Conservation (phyloP, 805 yeast species). For the Allodekkera sacchari region DNA sequence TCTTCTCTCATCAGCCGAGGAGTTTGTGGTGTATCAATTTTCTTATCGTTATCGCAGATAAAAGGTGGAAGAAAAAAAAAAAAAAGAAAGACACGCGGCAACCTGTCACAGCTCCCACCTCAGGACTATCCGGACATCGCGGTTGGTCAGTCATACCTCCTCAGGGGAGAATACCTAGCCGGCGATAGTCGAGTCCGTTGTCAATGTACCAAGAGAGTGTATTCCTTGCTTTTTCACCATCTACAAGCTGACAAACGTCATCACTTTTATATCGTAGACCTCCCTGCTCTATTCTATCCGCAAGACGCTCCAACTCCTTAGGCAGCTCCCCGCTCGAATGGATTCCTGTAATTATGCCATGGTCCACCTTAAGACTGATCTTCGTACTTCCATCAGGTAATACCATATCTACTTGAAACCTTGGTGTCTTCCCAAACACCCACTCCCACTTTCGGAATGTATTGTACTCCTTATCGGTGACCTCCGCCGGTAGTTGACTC, state of each 20-base stretch:
- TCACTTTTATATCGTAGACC: constrained; percentile 15
- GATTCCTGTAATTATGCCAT: constrained; percentile 28
- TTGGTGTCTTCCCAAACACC: constrained; percentile 72
- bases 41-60: no score
- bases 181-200: constrained; percentile 9
- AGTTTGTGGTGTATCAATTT: no score
- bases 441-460: constrained; percentile 58
- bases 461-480: constrained; percentile 28
- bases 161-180: constrained; percentile 7
- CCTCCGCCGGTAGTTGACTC: constrained; percentile 25
- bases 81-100: no score
- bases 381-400: constrained; percentile 26
- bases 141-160: no score
- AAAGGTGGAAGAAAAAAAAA: no score
- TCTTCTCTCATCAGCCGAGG: no score
- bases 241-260: constrained; percentile 8
- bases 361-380: constrained; percentile 39
- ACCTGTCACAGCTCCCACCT: no score
- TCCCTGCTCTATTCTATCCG: constrained; percentile 7
- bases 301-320: constrained; percentile 10
- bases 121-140: no score
- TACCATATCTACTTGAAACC: constrained; percentile 50
- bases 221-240: constrained; percentile 7
- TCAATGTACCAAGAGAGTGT: constrained; percentile 24
- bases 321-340: constrained; percentile 7